Base-by-base conservation (phyloP, 2,329 filamentous ascomycete species). In the Colletotrichum spaethianum region DNA sequence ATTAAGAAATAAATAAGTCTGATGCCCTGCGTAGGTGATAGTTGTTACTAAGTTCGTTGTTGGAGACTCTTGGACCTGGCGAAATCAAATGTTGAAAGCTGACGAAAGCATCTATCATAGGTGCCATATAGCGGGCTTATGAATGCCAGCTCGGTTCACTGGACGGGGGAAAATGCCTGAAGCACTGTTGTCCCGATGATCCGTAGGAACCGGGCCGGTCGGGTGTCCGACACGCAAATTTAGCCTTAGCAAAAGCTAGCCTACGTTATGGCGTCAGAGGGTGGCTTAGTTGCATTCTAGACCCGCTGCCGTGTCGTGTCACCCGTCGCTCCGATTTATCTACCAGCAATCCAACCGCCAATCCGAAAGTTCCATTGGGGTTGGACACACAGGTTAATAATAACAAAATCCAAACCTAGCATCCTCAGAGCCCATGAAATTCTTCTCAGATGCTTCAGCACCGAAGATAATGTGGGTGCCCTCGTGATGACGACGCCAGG, bases 131-230 rank as follows among this genome's bases (percentile, higher is more conserved):
- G 55, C 33, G n/a, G 3, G 26, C 33, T 57, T 26, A 38, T 38
- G 26, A 11, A 26, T 14, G 3, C 2, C n/a, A 23, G 20, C 9
- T 14, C 11, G 31, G 18, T 56, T 26, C 23, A 23, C n/a, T 20
- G 26, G 14, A 36, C 2, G 16, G 5, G 42, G 26, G 40, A 18
- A 40, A 20, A 26, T 18, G 26, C 20, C 8, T 14, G 4, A 14
- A 26, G 36, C 14, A 11, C n/a, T 6, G 9, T 1, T 7, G 11
- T 26, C 20, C 57, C 57, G 56, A 20, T 16, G 12, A 9, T 68
- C 68, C 68, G 68, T 57, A 63, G 64, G 64, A 52, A 26, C 55
- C 63, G 57, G 63, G 16, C 33, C 46, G 50, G 46, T 50, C 52
- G 28, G 31, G 63, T 14, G 2, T 52, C 63, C 64, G 50, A 57